These are phyloP conservation scores for Hibiscus trionum DNA, from an alignment of 345 rosid genomes.

Conservation along the genomic window DNA sequence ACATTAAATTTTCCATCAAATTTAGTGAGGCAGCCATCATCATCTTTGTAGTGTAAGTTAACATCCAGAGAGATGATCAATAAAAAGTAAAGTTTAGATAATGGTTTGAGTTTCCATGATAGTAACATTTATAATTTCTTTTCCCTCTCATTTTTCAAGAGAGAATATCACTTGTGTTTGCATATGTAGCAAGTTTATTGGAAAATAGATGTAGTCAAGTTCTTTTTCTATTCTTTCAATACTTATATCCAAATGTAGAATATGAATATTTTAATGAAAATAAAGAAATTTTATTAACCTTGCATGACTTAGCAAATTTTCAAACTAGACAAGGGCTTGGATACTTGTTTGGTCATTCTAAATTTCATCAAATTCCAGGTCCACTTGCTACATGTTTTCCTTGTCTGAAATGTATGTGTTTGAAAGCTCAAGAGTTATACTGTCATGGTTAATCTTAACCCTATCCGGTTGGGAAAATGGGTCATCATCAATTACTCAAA, in stretches of 20 bases:
- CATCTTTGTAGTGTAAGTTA: slow-evolving; percentile 28
- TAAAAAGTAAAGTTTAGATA: slow-evolving; percentile 17
- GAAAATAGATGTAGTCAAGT: too few relatives aligned
- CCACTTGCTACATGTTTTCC: not conserved
- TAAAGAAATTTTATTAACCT: too few relatives aligned
- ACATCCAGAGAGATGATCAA: slow-evolving; percentile 17
- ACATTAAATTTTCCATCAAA: too few relatives aligned
- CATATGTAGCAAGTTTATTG: not conserved
- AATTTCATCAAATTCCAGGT: not conserved
- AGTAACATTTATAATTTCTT: slow-evolving; percentile 21
- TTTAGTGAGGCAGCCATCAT: slow-evolving; percentile 11
- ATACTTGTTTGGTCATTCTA: not conserved
- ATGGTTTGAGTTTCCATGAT: slow-evolving; percentile 13
- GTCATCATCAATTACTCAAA: not conserved
- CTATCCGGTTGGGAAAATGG: not conserved
- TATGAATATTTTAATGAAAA: too few relatives aligned
- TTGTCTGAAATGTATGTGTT: not conserved
- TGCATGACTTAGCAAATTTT: not conserved
- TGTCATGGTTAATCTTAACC: not conserved
- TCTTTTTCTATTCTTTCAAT: too few relatives aligned
- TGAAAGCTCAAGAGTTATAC: not conserved
- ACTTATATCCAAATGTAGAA: too few relatives aligned
- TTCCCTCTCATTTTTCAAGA: slow-evolving; percentile 7
- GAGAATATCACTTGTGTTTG: slow-evolving; percentile 13
- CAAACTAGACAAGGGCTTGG: not conserved